Evolutionary conservation across 2,329 filamentous ascomycete genomes (phyloP), one percentile per base, ranked within the genome.

Genomic region (Fusarium sp.): DNA sequence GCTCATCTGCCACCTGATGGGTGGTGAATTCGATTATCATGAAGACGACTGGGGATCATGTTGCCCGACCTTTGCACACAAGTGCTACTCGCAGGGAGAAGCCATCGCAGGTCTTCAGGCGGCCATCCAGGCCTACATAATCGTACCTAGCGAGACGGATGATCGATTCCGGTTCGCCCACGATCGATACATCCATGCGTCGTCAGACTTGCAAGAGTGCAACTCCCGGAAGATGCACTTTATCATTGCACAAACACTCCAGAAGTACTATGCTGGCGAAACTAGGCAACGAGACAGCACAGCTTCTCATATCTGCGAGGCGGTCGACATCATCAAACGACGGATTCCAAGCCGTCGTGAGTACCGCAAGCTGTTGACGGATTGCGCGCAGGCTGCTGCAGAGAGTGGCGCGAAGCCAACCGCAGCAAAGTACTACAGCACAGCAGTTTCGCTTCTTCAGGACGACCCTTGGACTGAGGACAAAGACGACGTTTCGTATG

Each of bases 91-190:
- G 0, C 90, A 93, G 77, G 85, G 89, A 66, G 93, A 95, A 74
- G 89, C 93, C 0, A 88, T 96, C 6, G 89, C 89, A 50, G 96
- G 94, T 0, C 87, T 98, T n/a, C 94, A 98, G 79, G 91, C 90
- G 34, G 91, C 95, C 11, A 88, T 98, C 20, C 90, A 94, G 76
- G 89, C 93, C 5, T 97, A 93, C 78, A 91, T 98, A 62, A 87
- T 98, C 45, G 90, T 96, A 64, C 89, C 94, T 1, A 94, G 93
- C 22, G 94, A 96, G 71, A 91, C 92, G 2, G 96, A 98, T 78
- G 94, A 98, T 81, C 89, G 91, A 45, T 98, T 98, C 81, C 91
- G 91, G 37, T 98, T 98, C 80, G 91, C 92, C 37, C 95, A 98
- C 81, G 95, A 98, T 81, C 90, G 95, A 62, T 97, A 97, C 78